Conservation (phyloP, 768 basidiomycete species). For the Lentinula raphanica region DNA sequence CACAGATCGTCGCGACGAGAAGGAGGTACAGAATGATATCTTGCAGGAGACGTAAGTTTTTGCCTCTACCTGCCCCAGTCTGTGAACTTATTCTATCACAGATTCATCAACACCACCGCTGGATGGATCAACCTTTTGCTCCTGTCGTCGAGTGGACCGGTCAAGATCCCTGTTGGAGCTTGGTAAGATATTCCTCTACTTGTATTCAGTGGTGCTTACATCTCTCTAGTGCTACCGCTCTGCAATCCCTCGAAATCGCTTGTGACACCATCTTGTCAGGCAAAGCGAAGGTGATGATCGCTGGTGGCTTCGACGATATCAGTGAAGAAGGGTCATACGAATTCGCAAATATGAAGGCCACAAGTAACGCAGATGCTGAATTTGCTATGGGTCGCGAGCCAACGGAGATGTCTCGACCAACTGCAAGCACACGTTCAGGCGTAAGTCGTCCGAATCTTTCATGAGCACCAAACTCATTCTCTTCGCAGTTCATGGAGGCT, state of each 20-base stretch:
- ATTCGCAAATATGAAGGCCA: constrained; percentile 99
- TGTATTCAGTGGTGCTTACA: constrained; percentile 7
- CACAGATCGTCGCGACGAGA: constrained; percentile 97
- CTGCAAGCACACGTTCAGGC: constrained; percentile 92
- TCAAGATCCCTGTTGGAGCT: constrained; percentile 98
- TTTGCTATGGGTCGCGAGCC: constrained; percentile 99
- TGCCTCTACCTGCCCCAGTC: not conserved
- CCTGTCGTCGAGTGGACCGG: constrained; percentile 93
- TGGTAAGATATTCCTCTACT: constrained; percentile 51
- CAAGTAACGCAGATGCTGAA: constrained; percentile 93
- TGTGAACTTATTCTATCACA: constrained; percentile 22
- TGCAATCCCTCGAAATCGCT: constrained; percentile 98
- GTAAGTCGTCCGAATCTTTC: constrained; percentile 38
- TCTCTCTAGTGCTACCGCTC: constrained; percentile 75
- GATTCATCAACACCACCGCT: constrained; percentile 98
- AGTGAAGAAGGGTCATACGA: constrained; percentile 98
- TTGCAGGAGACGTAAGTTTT: constrained; percentile 91
- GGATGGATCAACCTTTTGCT: constrained; percentile 96
- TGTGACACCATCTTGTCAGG: constrained; percentile 90
- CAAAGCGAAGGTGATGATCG: constrained; percentile 99
- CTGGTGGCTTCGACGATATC: constrained; percentile 97
- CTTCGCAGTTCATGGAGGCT: constrained; percentile 83
- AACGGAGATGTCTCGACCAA: constrained; percentile 97
- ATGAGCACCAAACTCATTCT: constrained; percentile 7
- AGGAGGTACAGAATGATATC: constrained; percentile 97